Evolutionary conservation across 139 green algal species (phyloP), one percentile per base, ranked within the genome.

Genomic region (Picochlorum sp.): DNA sequence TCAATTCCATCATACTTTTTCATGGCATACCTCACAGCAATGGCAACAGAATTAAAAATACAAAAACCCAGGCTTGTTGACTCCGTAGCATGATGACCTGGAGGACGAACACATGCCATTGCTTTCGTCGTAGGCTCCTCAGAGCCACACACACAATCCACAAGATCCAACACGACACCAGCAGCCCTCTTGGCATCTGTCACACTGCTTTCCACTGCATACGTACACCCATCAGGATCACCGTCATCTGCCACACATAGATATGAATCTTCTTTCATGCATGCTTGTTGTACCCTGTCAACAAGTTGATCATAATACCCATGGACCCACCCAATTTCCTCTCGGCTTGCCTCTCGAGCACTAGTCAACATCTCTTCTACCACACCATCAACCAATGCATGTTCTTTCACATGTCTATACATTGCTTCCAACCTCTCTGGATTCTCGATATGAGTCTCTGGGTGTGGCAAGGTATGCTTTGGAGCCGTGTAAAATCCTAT

Each of bases 221-320:
- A 77, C 0, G 71, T 77, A n/a, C 66, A 64, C 23, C 71, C 71
- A 58, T 66, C 61, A 16, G 37, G 32, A 54, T 66, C 61, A 45
- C 14, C 34, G 10, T 49, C 26, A 54, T 66, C 61, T 21, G 61
- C 61, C 47, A 54, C 18, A 20, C 56, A 11, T 20, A 34, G 0
- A 58, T 56, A 14, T 4, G 34, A 13, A 32, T 44, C 61, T 38
- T 58, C 20, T 23, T 28, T 14, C 14, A 0, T 30, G 18, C 15
- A 38, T 13, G 15, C 13, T n/a, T 6, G 7, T 3, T 21, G 47
- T 21, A 24, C 2, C 23, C 38, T 66, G 10, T 58, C 24, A 6
- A 13, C 18, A 26, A 66, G 37, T 10, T 14, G 26, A 20, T 38
- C 61, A 24, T 11, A 18, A 20, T 66, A 66, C 0, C 1, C 23